Base-by-base conservation (phyloP, 352 stramenopile species). In the Paralagenidium karlingii region DNA sequence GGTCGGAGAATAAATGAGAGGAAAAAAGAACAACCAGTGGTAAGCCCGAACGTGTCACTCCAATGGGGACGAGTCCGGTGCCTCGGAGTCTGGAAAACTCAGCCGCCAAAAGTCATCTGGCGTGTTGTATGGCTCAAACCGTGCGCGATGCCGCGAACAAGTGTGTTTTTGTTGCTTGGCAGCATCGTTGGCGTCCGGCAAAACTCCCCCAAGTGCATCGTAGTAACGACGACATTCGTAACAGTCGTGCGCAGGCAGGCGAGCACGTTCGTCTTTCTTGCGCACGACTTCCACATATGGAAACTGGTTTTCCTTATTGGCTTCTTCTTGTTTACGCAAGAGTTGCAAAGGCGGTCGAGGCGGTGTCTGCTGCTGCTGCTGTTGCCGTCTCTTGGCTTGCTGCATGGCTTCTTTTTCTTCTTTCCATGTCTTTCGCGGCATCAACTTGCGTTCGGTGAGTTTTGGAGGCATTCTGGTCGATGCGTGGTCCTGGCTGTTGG, bases 91-190 rank as follows among this genome's bases (percentile, higher is more conserved):
- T 2, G 76, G 73, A 49, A 90, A 90, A 40, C 65, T 90, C 13
- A 90, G 49, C 18, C 73, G 60, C 76, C 76, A 90, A 42, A 89
- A 90, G 44, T 85, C 76, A 38, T 90, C 73, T 6, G 76, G 76
- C n/a, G 76, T 90, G 29, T 84, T 53, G 47, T 82, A 82, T 18
- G 68, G 73, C 36, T 84, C 57, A 24, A 69, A 82, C 34, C 66
- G 56, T 7, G 76, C 76, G 11, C 76, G 76, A 49, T 90, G 76
- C 7, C 76, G 69, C 22, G 76, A 90, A 43, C 76, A 90, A 25
- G 57, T 63, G 41, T 55, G 46, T 46, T 75, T 76, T 15, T 77
- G 60, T 18, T 50, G 44, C 13, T 53, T 26, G 37, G 22, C 30
- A 3, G 8, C 22, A 3, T 57, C 43, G 25, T 70, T 51, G 9